Evolutionary conservation across 2,329 filamentous ascomycete genomes (phyloP).

Genomic region (Xylariaceae sp.): DNA sequence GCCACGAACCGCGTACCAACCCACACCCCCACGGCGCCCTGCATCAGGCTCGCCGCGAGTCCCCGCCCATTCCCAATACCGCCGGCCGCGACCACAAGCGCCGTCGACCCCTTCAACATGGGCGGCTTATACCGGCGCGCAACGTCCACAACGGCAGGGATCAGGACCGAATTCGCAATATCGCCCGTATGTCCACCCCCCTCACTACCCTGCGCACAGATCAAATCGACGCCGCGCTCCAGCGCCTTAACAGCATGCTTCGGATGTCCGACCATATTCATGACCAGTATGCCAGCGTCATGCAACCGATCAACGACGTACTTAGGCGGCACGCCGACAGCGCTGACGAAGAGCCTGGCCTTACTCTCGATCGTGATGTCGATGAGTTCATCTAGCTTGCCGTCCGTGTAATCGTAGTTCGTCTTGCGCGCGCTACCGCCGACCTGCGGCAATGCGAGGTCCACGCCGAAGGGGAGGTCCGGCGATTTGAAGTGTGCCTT

Average conservation of each 20-base stretch:
- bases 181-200: slow-evolving; percentile 91
- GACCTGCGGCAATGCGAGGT: slow-evolving; percentile 85
- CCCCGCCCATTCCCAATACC: slow-evolving; percentile 79
- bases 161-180: slow-evolving; percentile 76
- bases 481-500: slow-evolving; percentile 66
- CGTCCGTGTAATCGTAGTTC: slow-evolving; percentile 93
- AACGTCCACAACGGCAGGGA: slow-evolving; percentile 82
- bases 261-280: slow-evolving; percentile 97
- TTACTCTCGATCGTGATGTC: slow-evolving; percentile 79
- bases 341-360: slow-evolving; percentile 79
- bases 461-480: slow-evolving; percentile 78
- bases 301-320: slow-evolving; percentile 72
- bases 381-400: slow-evolving; percentile 80
- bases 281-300: slow-evolving; percentile 71
- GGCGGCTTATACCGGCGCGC: slow-evolving; percentile 66
- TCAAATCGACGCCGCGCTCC: slow-evolving; percentile 78
- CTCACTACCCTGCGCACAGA: slow-evolving; percentile 89
- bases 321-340: slow-evolving; percentile 78
- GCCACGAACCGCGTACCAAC: slow-evolving; percentile 92
- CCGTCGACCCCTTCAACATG: slow-evolving; percentile 59
- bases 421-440: slow-evolving; percentile 80
- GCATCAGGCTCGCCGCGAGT: slow-evolving; percentile 76
- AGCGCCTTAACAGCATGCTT: slow-evolving; percentile 88
- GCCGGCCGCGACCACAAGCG: slow-evolving; percentile 82
- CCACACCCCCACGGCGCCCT: slow-evolving; percentile 86